Base-by-base conservation (phyloP, 768 basidiomycete species). In the Mycena capillaripes region DNA sequence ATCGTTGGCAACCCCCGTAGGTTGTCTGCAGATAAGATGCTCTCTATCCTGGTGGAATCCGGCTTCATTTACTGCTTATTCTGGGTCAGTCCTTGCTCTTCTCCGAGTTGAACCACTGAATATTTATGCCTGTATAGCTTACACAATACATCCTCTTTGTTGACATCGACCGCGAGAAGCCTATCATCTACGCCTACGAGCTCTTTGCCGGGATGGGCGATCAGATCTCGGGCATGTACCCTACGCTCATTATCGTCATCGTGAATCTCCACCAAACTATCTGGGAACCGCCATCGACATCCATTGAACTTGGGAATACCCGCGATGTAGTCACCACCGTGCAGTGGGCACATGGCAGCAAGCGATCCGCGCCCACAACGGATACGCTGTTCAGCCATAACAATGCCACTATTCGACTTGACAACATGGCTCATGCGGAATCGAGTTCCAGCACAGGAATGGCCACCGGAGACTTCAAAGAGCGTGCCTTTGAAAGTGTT, bases 241-340 rank as follows among this genome's bases (percentile, higher is more conserved):
- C 72, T 29, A 73, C 72, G 10, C 72, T 73, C 32, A 73, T 73
- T 40, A 69, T 73, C 48, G 67, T 69, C 38, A 73, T 73, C 23
- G 72, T 73, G 8, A 73, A 73, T 38, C 27, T 73, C 10, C 71
- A 72, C 40, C 66, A 52, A 4, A 72, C 71, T 6, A 57, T 72
- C 21, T 72, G 71, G 71, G 69, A 70, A 7, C 9, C 42, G 10
- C 42, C 42, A 17, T 42, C 42, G 42, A 42, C 46, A 2, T 23
- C 46, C 9, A 17, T 9, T 9, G 23, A 48, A 9, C 3, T 23
- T 8, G 23, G 46, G n/a, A 48, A 1, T 14, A 9, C n/a, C 46
- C 23, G 9, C 23, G 46, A n/a, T 23, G 23, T n/a, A 3, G n/a
- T 48, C 46, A 48, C n/a, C 46, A 48, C 46, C 6, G 16, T 48